Base-by-base conservation (phyloP, 192 early-diverging fungal species). In the Anaeromyces robustus region DNA sequence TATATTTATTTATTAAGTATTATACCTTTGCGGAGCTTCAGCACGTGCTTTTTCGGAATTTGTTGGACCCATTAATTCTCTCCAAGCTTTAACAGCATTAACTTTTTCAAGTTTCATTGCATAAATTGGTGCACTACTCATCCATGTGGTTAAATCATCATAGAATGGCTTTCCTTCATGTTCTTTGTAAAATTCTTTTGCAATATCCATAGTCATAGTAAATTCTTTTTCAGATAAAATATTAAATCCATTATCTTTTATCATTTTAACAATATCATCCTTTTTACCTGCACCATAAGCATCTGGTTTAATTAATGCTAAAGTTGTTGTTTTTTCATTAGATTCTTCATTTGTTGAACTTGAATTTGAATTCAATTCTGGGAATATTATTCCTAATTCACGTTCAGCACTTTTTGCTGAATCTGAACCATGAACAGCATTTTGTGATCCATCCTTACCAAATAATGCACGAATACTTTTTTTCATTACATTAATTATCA, bases 351-450 rank as follows among this genome's bases (percentile, higher is more conserved):
- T n/a, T n/a, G n/a, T n/a, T n/a, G 5, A 29, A 68, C 16, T 22
- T 29, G 79, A 22, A 88, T 18, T 85, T 78, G 2, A 4, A 22
- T 14, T 22, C 14, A 52, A 52, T 52, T 52, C 43, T 52, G 43
- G 19, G 19, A 52, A 52, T 52, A 52, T 52, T 16, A 52, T 22
- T 22, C 19, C 19, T 6, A 52, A 52, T 80, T 91, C 90, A 12
- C 90, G 83, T 34, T 81, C 84, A 0, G 90, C 90, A 13, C 86
- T 89, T 31, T 80, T 29, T 17, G 83, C 81, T 18, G 89, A 87
- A 82, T 91, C 89, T 2, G 90, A 90, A 22, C 87, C 89, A 81
- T 92, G 90, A 2, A 92, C 87, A 78, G 90, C 88, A 85, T 92
- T 91, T 31, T 89, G 77, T 30, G 85, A 84, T 43, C 82, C 83